A percentile compares a stretch with the other conserved stretches of the same genome.
Conservation (phyloP, 257 asterid species). For the Plantago ovata region DNA sequence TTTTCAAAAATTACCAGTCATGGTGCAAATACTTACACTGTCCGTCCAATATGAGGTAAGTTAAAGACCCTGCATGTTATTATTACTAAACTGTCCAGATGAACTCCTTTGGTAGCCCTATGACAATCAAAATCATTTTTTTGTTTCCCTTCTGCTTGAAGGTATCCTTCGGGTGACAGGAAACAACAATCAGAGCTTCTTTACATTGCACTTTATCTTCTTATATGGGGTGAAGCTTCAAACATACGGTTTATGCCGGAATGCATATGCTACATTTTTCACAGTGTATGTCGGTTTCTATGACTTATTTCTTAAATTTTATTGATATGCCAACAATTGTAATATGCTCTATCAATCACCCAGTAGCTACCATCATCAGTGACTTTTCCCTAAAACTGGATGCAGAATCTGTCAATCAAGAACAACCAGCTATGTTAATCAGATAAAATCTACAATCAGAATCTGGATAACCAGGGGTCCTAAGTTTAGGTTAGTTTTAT, state of each 20-base stretch:
- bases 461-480: no score
- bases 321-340: slow-evolving; percentile 1
- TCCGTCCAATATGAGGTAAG: slow-evolving; percentile 70
- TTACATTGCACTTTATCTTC: slow-evolving; percentile 87
- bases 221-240: slow-evolving; percentile 99
- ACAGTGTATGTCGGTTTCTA: slow-evolving; percentile 51
- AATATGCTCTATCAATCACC: no score
- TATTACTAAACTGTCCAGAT: slow-evolving; percentile 12
- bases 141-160: slow-evolving; percentile 32
- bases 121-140: slow-evolving; percentile 6
- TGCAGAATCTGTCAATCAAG: no score
- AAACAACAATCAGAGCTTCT: slow-evolving; percentile 85
- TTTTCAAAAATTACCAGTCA: slow-evolving; percentile 76
- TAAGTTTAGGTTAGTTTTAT: no score
- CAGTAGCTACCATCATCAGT: no score
- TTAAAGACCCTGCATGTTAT: slow-evolving; percentile 18
- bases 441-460: no score
- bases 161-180: slow-evolving; percentile 54
- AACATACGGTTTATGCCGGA: slow-evolving; percentile 97
- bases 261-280: slow-evolving; percentile 92
- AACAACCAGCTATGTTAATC: no score
- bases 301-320: neutral
- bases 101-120: neutral
- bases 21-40: slow-evolving; percentile 89
- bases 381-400: no score